Evolutionary conservation across 768 basidiomycete species (phyloP).

Genomic region (Podaxis mareebaensis): DNA sequence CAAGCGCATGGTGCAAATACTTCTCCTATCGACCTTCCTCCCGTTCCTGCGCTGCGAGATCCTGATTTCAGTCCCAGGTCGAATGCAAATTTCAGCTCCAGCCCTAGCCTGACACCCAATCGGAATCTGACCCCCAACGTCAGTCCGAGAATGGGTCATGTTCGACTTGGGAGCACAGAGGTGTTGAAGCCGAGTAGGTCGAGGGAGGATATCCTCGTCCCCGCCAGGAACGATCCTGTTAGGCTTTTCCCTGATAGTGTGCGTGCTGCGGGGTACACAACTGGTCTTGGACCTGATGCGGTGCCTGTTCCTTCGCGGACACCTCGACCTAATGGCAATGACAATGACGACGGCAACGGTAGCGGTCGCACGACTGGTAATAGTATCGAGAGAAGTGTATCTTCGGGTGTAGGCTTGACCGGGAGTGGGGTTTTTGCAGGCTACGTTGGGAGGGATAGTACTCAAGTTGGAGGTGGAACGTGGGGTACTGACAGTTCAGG

Average conservation of each 20-base stretch:
- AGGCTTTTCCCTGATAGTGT: constrained; percentile 38
- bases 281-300: constrained; percentile 9
- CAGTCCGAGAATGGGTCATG: background rate
- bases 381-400: background rate
- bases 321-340: background rate
- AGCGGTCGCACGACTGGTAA: background rate
- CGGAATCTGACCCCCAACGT: background rate
- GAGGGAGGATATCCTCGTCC: constrained; percentile 23
- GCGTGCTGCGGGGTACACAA: constrained; percentile 33
- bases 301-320: constrained; percentile 4
- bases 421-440: background rate
- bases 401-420: background rate
- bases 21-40: constrained; percentile 3
- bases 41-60: background rate
- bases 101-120: background rate
- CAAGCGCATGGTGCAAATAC: background rate
- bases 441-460: background rate
- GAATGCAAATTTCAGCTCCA: background rate
- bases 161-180: constrained; percentile 8
- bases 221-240: constrained; percentile 26
- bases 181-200: constrained; percentile 21
- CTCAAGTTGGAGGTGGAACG: background rate
- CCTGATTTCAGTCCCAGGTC: background rate
- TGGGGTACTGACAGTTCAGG: constrained; percentile 14
- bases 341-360: background rate